A percentile compares a stretch with the other conserved stretches of the same genome.
Conservation (phyloP, 2,329 filamentous ascomycete genomes). For the Huntiella savannae region DNA sequence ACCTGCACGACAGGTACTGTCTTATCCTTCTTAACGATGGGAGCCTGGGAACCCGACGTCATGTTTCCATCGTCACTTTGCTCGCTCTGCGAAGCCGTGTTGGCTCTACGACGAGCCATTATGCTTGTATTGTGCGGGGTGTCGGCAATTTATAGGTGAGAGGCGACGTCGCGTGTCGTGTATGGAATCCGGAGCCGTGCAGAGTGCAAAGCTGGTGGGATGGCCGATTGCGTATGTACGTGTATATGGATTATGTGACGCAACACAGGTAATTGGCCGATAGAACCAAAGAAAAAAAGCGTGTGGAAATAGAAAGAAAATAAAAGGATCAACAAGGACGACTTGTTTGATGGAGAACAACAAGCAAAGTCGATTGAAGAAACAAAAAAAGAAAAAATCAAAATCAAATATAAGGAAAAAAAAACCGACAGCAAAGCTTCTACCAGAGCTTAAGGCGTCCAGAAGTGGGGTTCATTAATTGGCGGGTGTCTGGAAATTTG, state of each 20-base stretch:
- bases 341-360: no score
- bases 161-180: background rate
- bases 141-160: background rate
- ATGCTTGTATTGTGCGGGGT: background rate
- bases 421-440: background rate
- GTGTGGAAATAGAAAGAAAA: background rate
- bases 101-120: constrained; percentile 26
- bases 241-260: no score
- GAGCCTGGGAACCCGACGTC: constrained; percentile 15
- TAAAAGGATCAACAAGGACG: background rate
- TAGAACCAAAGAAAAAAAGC: background rate
- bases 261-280: background rate
- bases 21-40: constrained; percentile 11
- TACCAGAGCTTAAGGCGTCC: no score
- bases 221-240: no score
- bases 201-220: no score
- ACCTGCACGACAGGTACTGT: background rate
- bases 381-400: background rate
- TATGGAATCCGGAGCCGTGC: no score
- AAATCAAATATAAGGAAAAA: background rate
- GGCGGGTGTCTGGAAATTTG: no score
- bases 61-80: constrained; percentile 35
- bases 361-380: no score
- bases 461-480: no score
- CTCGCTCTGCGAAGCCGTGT: constrained; percentile 49